phyloP scores from a whole-genome alignment of 2,329 filamentous ascomycete genomes.

The Claviceps humidiphila region DNA sequence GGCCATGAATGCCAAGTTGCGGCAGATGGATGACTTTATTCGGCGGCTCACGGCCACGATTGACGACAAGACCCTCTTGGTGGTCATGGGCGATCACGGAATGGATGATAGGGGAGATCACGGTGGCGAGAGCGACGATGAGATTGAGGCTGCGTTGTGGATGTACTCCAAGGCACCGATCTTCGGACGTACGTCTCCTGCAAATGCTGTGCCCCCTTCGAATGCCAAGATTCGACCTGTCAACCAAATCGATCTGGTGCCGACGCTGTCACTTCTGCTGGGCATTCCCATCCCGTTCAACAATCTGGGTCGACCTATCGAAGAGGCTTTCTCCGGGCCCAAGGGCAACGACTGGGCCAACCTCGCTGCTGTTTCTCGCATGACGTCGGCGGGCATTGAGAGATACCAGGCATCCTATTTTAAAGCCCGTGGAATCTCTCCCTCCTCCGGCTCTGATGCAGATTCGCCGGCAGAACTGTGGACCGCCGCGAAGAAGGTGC shows the following conservation, averaged over 20 bases:
- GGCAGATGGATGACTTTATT: constrained; percentile 79
- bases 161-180: constrained; percentile 87
- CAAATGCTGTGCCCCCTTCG: constrained; percentile 43
- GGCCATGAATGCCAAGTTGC: constrained; percentile 81
- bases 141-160: constrained; percentile 89
- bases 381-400: constrained; percentile 75
- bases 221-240: constrained; percentile 66
- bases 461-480: constrained; percentile 28
- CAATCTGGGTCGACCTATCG: constrained; percentile 82
- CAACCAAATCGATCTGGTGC: constrained; percentile 88
- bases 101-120: constrained; percentile 98
- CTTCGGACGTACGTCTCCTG: constrained; percentile 64
- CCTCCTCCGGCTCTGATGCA: constrained; percentile 37
- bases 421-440: constrained; percentile 53
- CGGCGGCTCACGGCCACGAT: constrained; percentile 56
- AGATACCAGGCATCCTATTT: constrained; percentile 81
- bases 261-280: constrained; percentile 74
- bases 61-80: constrained; percentile 74
- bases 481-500: constrained; percentile 27
- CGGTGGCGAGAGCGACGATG: constrained; percentile 94
- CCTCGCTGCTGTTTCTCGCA: constrained; percentile 60
- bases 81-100: constrained; percentile 98
- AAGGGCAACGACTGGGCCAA: constrained; percentile 61
- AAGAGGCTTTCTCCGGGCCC: constrained; percentile 74
- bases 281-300: constrained; percentile 94